These are phyloP conservation scores for Cercospora brassicicola DNA, from an alignment of 2,329 filamentous ascomycete species.

Conservation along the genomic window DNA sequence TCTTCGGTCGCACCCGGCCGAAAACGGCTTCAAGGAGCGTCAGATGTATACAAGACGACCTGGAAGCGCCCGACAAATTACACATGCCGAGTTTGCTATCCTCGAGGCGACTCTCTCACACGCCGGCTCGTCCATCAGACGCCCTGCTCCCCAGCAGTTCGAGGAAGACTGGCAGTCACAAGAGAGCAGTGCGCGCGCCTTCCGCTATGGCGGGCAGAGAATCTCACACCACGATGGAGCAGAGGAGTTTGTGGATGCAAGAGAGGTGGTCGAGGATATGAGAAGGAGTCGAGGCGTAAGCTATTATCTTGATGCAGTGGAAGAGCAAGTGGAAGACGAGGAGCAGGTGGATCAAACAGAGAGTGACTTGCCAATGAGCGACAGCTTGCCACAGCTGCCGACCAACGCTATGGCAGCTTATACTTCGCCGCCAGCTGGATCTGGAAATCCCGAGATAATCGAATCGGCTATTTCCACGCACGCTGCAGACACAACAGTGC, in stretches of 20 bases:
- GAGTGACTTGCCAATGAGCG: not conserved
- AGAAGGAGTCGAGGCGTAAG: not conserved
- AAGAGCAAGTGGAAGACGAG: constrained; percentile 2
- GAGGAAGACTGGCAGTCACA: constrained; percentile 9
- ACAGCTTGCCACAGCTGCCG: not conserved
- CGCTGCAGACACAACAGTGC: not conserved
- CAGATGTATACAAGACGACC: not conserved
- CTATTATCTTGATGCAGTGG: constrained; percentile 7
- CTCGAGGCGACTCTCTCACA: not conserved
- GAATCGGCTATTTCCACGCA: not conserved
- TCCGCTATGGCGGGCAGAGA: not conserved
- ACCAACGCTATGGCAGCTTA: not conserved
- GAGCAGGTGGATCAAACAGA: not conserved
- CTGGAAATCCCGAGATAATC: not conserved
- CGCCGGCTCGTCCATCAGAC: not conserved
- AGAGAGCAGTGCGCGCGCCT: constrained; percentile 1
- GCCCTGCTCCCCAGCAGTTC: not conserved
- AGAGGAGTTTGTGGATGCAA: constrained; percentile 1
- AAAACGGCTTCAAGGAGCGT: not conserved
- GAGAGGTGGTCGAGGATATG: not conserved
- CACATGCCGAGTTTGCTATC: not conserved
- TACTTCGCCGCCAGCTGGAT: not conserved
- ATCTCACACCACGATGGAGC: not conserved
- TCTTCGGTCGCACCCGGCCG: not conserved
- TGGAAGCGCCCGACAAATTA: not conserved